Conservation (phyloP, 208 protist genomes). For the Leishmania turanica region DNA sequence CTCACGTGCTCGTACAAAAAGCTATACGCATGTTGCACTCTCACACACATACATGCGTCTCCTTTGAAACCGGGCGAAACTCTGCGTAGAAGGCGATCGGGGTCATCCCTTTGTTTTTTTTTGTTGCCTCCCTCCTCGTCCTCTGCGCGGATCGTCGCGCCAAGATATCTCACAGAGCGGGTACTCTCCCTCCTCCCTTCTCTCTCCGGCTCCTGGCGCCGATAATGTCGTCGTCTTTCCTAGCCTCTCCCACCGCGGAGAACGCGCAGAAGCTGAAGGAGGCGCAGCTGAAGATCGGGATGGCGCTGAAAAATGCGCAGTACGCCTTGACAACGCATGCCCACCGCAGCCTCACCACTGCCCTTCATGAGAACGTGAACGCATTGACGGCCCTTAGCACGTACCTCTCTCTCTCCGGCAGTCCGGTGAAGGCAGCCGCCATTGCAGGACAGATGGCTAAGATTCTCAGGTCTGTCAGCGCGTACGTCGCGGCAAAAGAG, state of each 20-base stretch:
- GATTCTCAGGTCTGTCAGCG: slow-evolving; percentile 47
- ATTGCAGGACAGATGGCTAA: slow-evolving; percentile 70
- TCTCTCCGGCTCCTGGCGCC: background rate
- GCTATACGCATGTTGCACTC: background rate
- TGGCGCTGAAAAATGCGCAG: slow-evolving; percentile 63
- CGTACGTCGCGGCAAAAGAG: slow-evolving; percentile 33
- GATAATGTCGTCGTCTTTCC: slow-evolving; percentile 1
- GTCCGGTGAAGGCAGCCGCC: slow-evolving; percentile 61
- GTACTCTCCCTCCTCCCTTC: background rate
- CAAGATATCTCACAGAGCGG: background rate
- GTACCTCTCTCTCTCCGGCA: slow-evolving; percentile 62
- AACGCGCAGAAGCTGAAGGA: slow-evolving; percentile 43
- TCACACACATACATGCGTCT: background rate
- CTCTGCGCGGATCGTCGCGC: background rate
- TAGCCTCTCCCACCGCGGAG: slow-evolving; percentile 15
- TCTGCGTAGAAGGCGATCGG: background rate
- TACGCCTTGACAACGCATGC: slow-evolving; percentile 53
- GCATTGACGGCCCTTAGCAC: slow-evolving; percentile 53
- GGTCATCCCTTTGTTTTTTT: background rate
- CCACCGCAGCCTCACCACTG: slow-evolving; percentile 36
- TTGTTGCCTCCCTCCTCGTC: background rate
- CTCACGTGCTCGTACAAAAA: background rate
- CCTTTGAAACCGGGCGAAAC: background rate
- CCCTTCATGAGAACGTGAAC: slow-evolving; percentile 47
- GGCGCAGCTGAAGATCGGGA: slow-evolving; percentile 56